Base-by-base conservation (phyloP, 371 early-diverging fungal species). In the Blyttiomyces sp. region DNA sequence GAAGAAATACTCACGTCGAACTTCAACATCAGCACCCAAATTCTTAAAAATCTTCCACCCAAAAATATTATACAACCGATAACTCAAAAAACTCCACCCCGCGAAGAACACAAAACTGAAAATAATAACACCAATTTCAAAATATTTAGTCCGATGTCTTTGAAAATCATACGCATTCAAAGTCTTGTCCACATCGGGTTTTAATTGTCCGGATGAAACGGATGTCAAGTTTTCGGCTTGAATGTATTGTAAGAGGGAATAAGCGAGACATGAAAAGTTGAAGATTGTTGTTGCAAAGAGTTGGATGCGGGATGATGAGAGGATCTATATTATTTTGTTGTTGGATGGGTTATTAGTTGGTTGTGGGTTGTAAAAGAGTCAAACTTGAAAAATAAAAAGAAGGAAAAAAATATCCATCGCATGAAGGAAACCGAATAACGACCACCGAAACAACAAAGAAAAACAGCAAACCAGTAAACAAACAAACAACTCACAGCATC, bases 31-130 rank as follows among this genome's bases (percentile, higher is more conserved):
- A 2, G 81, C 81, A 11, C 81, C 81, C 33, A 80, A 57, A 42
- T 76, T 70, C 62, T 80, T 80, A 57, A 76, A 80, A 9, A 74
- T 66, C 21, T 55, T 66, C 81, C 81, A 80, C 19, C 81, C 81
- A 71, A 80, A 80, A 9, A 77, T 59, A 9, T 63, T 49, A 62
- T 77, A 72, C 46, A 80, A 65, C 43, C 64, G 65, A 34, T 54
- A 61, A 4, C 69, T 28, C 30, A 77, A 54, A 46, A 65, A 60
- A 42, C 61, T 6, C 77, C 81, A 77, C 0, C 69, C 76, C 26
- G 54, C 7, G 43, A 57, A 48, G 51, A 75, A 77, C n/a, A 77
- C 1, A 2, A 52, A 35, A 49, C 69, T 55, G 9, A 69, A 26
- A 30, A 66, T 45, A 46, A 76, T 71, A 27, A 72, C 55, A 19